Evolutionary conservation across 495 filamentous ascomycete species (phyloP), one percentile per base, ranked within the genome.

Genomic region (Xylona heveae): DNA sequence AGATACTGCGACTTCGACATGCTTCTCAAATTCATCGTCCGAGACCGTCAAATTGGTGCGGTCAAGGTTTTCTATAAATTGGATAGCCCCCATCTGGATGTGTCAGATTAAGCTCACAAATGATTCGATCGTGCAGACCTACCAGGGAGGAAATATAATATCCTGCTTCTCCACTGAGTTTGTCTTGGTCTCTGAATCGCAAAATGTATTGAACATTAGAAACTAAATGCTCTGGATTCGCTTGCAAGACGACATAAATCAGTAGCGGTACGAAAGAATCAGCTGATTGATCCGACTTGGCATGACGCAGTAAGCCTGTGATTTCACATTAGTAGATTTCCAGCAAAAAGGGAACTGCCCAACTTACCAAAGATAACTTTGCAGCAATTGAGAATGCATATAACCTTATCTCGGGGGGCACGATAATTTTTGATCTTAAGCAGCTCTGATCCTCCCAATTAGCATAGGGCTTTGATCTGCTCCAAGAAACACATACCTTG

Each of bases 161-260:
- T 13, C 88, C 88, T 13, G 90, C 85, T 57, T 99, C 88, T 4
- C 88, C 88, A 26, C 78, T 77, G 0, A 95, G 67, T 45, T 95
- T 99, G 22, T 99, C 90, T 49, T 92, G 90, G 43, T 94, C 91
- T 35, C 88, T 71, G 54, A 99, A 99, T 13, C 90, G 69, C 25
- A 94, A 59, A 35, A 99, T 95, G 49, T 99, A 99, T 50, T 95
- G 88, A 5, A 95, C 83, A 46, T 99, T 99, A 31, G 83, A 93
- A 19, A 94, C 81, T 18, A 99, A 59, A 49, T 94, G 79, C 27
- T 91, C 82, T 0, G 90, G 90, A 42, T 91, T 93, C 18, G 83
- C 81, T 46, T 83, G 77, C 16, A 99, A 61, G 2, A 95, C 83
- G 28, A 92, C 85, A 42, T 90, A 95, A 28, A 99, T 95, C 35